Evolutionary conservation across 345 rosid genomes (phyloP), one percentile per base, ranked within the genome.

Genomic region (Sonneratia alba): DNA sequence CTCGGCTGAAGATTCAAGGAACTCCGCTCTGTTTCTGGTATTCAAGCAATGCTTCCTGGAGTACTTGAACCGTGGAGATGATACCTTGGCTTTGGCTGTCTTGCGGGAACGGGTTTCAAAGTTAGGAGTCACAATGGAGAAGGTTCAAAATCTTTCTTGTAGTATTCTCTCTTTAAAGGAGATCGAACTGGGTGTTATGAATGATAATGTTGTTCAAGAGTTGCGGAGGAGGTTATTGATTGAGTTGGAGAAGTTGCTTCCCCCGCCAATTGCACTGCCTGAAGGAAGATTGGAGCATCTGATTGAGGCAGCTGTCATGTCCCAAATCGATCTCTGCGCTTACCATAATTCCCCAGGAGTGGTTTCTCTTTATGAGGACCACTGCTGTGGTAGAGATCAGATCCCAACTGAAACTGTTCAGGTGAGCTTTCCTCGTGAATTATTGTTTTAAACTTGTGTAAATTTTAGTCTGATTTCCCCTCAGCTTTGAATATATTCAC

Each of bases 331-430:
- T 77, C 75, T 76, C 1, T 94, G 98, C 78, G 13, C 81, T 71
- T 87, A 86, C 84, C 98, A 91, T 77, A 89, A 91, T 79, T 80
- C 87, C 68, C n/a, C 61, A 37, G 90, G 72, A 74, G 73, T 48
- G 7, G 81, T 87, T 38, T 94, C 96, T 4, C 85, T 94, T 64
- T 89, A 81, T 45, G 82, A 83, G 84, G 96, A 91, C 77, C 95
- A 91, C 75, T 79, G 79, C 65, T 94, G 96, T 57, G 76, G 84
- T 40, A 86, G 88, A 81, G 87, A 89, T 75, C 91, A 87, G 77
- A 81, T 91, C 59, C 98, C 98, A n/a, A 86, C 87, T 6, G 87
- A 87, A 85, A 91, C 96, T 4, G 70, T 82, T 65, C 96, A 91
- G 96, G 98, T 91, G 71, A 73, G 78, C 37, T 63, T 77, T 83